Evolutionary conservation across 371 early-diverging fungal genomes (phyloP), one percentile per base, ranked within the genome.

Genomic region (Rhizopus arrhizus): DNA sequence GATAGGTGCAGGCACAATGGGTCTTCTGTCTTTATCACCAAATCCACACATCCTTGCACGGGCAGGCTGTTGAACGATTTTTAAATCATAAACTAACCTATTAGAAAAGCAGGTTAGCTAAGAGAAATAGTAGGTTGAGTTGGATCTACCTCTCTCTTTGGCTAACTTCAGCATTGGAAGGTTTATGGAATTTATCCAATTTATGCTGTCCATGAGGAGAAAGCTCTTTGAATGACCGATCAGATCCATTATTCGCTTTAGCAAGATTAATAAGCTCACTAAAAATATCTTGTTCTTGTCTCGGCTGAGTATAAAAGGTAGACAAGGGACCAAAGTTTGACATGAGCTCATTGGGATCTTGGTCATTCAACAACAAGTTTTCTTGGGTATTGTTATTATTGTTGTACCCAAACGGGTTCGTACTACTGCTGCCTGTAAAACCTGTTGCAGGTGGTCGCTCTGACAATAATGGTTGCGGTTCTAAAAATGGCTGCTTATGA

Each of bases 41-140:
- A 90, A 91, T 7, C 92, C 92, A 68, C 94, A 92, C 89, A 91
- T 91, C 6, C 94, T 85, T 8, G 91, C 92, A 16, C 91, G 78
- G n/a, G 74, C 65, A 8, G 94, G 92, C 51, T 91, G 89, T 65
- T 92, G 93, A 9, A 82, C 74, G 50, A 89, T 51, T 11, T 56
- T 55, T 7, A 73, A 33, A 22, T 59, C 38, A 55, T 62, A 72
- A 13, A 59, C 43, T n/a, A 33, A 13, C 7, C 52, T 32, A 59
- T 22, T 40, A 40, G 40, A 40, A 40, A 8, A 40, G 12, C 36
- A 9, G 40, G 40, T 6, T 6, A 22, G 10, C 7, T n/a, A 1
- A 46, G 13, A 15, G 16, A 22, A 46, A 11, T 1, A 46, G 47
- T 2, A 13, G 2, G 11, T 33, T 31, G 50, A 49, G 13, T 49